Percentiles rank a stretch among this genome's conserved stretches.
Evolutionary conservation across 768 basidiomycete species (phyloP).

Genomic region (Kwoniella mangroviensis): DNA sequence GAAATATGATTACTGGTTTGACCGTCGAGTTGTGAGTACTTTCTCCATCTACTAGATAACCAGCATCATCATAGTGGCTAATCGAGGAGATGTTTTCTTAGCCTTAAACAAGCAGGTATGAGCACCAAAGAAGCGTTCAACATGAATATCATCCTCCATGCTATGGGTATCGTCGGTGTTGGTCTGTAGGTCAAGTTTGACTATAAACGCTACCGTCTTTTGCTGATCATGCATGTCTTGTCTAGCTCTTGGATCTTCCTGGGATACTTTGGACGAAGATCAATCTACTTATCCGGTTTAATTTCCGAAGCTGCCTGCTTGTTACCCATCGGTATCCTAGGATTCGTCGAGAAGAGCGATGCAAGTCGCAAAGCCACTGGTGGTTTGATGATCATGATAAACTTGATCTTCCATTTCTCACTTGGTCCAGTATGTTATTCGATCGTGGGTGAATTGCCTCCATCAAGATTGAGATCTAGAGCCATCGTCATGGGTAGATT

Average conservation of each 20-base stretch:
- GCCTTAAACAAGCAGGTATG: conserved; percentile 37
- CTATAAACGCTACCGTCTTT: not conserved
- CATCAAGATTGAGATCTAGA: conserved; percentile 29
- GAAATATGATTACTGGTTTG: conserved; percentile 38
- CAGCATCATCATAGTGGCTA: not conserved
- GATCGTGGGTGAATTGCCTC: conserved; percentile 38
- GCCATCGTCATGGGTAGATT: conserved; percentile 36
- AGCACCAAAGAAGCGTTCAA: conserved; percentile 32
- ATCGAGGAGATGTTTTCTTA: not conserved
- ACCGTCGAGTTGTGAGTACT: conserved; percentile 31
- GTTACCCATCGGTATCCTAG: conserved; percentile 38
- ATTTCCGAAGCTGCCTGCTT: conserved; percentile 16
- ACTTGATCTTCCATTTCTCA: conserved; percentile 39
- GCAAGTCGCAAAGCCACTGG: conserved; percentile 26
- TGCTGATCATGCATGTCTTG: not conserved
- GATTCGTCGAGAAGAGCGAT: conserved; percentile 18
- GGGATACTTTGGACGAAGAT: conserved; percentile 31
- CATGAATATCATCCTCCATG: conserved; percentile 34
- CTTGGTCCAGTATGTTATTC: conserved; percentile 44
- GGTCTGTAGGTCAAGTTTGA: conserved; percentile 16
- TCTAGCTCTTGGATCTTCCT: conserved; percentile 30
- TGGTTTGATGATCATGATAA: conserved; percentile 36
- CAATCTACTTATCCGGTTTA: conserved; percentile 38
- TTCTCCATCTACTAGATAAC: too few relatives aligned
- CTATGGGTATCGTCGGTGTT: conserved; percentile 39